A percentile compares a stretch with the other conserved stretches of the same genome.
These are phyloP conservation scores for Trichoderma virens DNA, from an alignment of 495 filamentous ascomycete species.

Conservation along the genomic window DNA sequence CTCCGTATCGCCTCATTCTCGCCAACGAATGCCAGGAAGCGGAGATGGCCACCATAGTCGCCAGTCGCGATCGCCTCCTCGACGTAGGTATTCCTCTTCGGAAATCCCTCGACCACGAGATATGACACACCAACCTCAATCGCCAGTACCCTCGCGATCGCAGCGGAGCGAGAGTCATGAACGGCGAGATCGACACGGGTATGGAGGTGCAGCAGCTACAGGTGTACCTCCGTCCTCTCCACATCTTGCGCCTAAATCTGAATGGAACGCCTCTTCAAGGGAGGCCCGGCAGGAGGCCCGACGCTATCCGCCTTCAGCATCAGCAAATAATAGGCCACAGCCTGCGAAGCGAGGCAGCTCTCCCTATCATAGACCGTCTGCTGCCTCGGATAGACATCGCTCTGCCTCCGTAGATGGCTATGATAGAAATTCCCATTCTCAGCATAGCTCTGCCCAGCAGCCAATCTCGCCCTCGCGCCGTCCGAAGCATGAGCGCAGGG, in stretches of 20 bases:
- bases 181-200: neutral
- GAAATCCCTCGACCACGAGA: neutral
- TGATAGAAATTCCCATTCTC: neutral
- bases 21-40: neutral
- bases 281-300: slow-evolving; percentile 2
- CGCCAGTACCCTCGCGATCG: neutral
- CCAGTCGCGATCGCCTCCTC: neutral
- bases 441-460: neutral
- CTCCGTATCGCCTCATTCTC: neutral
- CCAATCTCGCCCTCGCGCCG: neutral
- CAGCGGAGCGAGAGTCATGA: neutral
- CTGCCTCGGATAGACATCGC: neutral
- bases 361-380: neutral
- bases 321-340: neutral
- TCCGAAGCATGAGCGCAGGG: neutral
- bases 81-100: neutral
- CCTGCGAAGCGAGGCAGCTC: neutral
- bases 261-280: neutral
- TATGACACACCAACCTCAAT: neutral
- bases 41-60: neutral
- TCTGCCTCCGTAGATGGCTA: neutral
- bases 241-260: neutral
- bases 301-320: slow-evolving; percentile 1
- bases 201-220: neutral
- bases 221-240: neutral